These are phyloP conservation scores for Penium margaritaceum DNA, from an alignment of 139 green algal genomes.

Conservation along the genomic window DNA sequence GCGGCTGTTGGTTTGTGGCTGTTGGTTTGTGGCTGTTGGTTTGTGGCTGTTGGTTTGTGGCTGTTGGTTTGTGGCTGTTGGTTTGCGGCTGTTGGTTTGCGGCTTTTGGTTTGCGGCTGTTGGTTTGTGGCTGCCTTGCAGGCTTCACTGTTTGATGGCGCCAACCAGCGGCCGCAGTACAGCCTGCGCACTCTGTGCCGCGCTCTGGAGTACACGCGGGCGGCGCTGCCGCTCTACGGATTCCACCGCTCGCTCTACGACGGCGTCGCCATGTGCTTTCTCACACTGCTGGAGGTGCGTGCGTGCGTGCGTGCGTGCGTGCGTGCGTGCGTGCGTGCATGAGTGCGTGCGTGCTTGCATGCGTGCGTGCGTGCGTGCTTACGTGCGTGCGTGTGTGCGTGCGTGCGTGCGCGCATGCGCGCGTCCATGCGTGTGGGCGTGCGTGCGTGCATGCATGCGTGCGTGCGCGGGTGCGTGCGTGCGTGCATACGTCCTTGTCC, in stretches of 20 bases:
- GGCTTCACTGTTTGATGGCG: slow-evolving; percentile 63
- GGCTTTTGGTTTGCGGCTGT: neutral
- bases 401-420: neutral
- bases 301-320: neutral
- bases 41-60: neutral
- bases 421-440: neutral
- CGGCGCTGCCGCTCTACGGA: slow-evolving; percentile 70
- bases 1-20: neutral
- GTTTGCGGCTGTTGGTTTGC: neutral
- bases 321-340: neutral
- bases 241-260: slow-evolving; percentile 81
- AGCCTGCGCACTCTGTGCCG: slow-evolving; percentile 84
- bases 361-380: neutral
- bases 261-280: slow-evolving; percentile 86
- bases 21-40: neutral
- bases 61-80: neutral
- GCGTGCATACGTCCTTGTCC: neutral
- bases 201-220: slow-evolving; percentile 73
- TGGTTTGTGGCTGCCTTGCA: neutral
- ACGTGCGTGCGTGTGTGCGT: neutral
- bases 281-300: slow-evolving; percentile 63
- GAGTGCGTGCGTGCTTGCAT: neutral
- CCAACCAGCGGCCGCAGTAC: slow-evolving; percentile 76
- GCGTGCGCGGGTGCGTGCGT: neutral
- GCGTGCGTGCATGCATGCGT: neutral